Base-by-base conservation (phyloP, 441 rosid genomes). In the Populus hybrid region DNA sequence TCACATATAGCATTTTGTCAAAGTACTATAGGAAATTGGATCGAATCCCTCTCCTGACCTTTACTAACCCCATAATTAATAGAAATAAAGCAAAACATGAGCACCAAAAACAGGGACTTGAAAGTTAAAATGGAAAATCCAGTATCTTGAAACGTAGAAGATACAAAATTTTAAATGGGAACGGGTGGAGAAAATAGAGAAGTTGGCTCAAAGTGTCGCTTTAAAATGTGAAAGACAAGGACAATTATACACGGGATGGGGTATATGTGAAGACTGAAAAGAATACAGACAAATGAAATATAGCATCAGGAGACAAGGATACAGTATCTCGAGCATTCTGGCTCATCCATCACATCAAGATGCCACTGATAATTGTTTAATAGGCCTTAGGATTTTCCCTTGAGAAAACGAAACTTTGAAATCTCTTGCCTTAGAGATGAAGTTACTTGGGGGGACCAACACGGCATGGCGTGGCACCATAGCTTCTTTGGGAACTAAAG, bases 371-470 rank as follows among this genome's bases (percentile, higher is more conserved):
- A 32, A 19, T 38, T 16, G 6, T 34, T n/a, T 59, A 23, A 18
- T 14, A 8, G 23, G 42, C 59, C 40, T 9, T 23, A 23, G 0
- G 24, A 24, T 35, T 53, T 42, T 42, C 18, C 34, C 34, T 9
- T 16, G 3, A 19, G 35, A 12, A 71, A 75, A 66, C 10, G 66
- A 61, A 61, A 73, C 38, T 38, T 34, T 59, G 8, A 46, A 53
- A 67, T 23, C 23, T 65, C 70, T 69, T 38, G 65, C 76, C 82
- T 79, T 76, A 4, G 18, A n/a, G 75, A 72, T n/a, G 2, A 79
- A 71, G 80, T 69, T 69, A 68, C 19, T 10, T 4, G 50, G 68
- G 67, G 3, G 3, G 53, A 24, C 18, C 14, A 32, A 69, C 30
- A 69, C 50, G 72, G 35, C 65, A 4, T 26, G 65, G 35, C 59